Base-by-base conservation (phyloP, 495 filamentous ascomycete species). In the Melanomma pulvis-pyrius region DNA sequence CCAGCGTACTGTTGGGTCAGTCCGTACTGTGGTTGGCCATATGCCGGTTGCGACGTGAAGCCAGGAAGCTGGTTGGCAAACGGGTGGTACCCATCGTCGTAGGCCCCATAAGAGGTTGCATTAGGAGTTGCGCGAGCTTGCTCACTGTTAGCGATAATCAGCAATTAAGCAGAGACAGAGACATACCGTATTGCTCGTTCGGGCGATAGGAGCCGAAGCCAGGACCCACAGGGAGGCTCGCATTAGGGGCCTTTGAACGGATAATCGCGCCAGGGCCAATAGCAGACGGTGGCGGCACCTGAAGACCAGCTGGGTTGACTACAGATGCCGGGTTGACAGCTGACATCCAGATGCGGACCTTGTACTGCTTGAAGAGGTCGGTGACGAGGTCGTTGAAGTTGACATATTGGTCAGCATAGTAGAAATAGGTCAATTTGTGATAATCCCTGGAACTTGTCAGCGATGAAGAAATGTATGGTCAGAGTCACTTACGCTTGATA, bases 301-400 rank as follows among this genome's bases (percentile, higher is more conserved):
- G 62, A 17, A 58, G 36, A 17, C 58, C 66, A 17, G 67, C 54
- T 9, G 72, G 90, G 56, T 91, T 93, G n/a, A 92, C 91, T 75
- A 97, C 97, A 1, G 93, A 96, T 7, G 94, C 94, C 2, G 94
- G 96, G 73, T 98, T 98, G 79, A 98, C 96, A 8, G 94, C 93
- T 5, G 92, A 97, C 92, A 98, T 96, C 94, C 94, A 98, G 74
- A 98, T 98, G 58, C 94, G 86, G 21, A 93, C 96, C 80, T 98
- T 98, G 81, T 96, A 98, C 63, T 97, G 92, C 74, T 97, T 97
- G 83, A 98, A 98, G 24, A 98, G 83, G 76, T 98, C 96, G 0
- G 92, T 96, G 63, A 98, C 93, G 19, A 98, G 84, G 0, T 91
- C 90, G 76, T 98, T 98, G 82, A 98, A 98, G 78, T 98, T 97